Evolutionary conservation across 306 rosid species (phyloP).

Genomic region (Quercus variabilis): DNA sequence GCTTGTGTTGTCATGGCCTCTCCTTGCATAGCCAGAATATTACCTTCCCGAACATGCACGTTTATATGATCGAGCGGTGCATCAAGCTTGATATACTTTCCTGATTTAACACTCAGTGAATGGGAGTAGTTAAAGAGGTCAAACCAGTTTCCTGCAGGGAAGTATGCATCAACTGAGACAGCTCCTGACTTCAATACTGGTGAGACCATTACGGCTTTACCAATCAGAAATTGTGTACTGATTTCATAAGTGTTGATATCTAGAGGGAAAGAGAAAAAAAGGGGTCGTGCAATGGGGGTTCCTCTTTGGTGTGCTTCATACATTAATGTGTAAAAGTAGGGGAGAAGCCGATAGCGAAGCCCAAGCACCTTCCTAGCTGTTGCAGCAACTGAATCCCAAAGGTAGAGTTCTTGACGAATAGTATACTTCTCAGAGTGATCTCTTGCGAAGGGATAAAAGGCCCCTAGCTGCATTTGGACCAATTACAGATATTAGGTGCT

Average conservation of each 20-base stretch:
- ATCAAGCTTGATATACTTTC: conserved; percentile 49
- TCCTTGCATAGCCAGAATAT: conserved; percentile 70
- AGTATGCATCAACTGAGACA: conserved; percentile 63
- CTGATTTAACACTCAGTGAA: conserved; percentile 45
- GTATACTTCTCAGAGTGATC: conserved; percentile 57
- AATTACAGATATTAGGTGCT: neutral
- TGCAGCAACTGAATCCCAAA: conserved; percentile 85
- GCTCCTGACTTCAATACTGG: conserved; percentile 63
- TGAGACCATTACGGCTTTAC: conserved; percentile 71
- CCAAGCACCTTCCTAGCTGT: conserved; percentile 75
- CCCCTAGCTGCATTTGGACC: conserved; percentile 59
- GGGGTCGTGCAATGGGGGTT: conserved; percentile 77
- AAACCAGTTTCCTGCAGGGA: conserved; percentile 89
- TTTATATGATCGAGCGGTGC: conserved; percentile 81
- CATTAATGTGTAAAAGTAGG: conserved; percentile 75
- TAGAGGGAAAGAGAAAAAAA: conserved; percentile 88
- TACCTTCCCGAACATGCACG: conserved; percentile 68
- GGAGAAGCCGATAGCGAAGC: conserved; percentile 81
- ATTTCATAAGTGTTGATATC: conserved; percentile 60
- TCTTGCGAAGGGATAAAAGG: conserved; percentile 88
- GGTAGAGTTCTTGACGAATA: conserved; percentile 71
- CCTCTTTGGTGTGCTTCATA: conserved; percentile 73
- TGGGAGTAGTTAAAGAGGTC: conserved; percentile 68
- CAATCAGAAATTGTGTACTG: conserved; percentile 70
- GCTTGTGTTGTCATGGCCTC: conserved; percentile 54